phyloP scores from a whole-genome alignment of 495 filamentous ascomycete genomes.

The Halenospora varia region DNA sequence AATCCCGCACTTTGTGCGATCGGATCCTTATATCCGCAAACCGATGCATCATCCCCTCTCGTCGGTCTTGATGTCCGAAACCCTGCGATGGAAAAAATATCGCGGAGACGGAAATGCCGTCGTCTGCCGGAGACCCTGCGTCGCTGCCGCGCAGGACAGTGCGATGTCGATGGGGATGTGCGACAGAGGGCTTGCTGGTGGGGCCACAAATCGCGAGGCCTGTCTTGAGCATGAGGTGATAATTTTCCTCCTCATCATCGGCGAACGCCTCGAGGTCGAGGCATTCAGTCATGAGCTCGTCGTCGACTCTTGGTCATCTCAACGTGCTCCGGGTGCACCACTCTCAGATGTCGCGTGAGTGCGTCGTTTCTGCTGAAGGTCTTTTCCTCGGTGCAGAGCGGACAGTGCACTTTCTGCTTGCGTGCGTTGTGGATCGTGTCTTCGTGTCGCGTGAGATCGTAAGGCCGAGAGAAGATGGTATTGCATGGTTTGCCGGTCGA shows the following conservation, averaged over 20 bases:
- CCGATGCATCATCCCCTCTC: too few species aligned
- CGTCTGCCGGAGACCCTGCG: not conserved
- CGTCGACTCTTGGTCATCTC: constrained; percentile 61
- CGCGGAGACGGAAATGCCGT: not conserved
- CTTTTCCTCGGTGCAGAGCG: constrained; percentile 95
- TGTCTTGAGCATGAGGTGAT: not conserved
- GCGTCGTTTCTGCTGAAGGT: constrained; percentile 91
- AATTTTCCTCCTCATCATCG: not conserved
- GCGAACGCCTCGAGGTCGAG: not conserved
- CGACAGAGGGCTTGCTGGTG: not conserved
- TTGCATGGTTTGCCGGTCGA: constrained; percentile 96
- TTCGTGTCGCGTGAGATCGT: constrained; percentile 95
- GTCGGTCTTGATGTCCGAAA: not conserved
- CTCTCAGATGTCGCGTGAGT: constrained; percentile 86
- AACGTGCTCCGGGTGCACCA: constrained; percentile 83
- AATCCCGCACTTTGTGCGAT: too few species aligned
- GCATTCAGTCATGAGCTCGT: constrained; percentile 22
- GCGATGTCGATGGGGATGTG: too few species aligned
- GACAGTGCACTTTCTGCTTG: constrained; percentile 94
- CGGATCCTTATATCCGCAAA: not conserved
- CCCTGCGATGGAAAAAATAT: not conserved
- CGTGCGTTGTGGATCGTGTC: constrained; percentile 94
- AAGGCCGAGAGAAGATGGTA: constrained; percentile 92
- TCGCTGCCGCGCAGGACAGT: not conserved
- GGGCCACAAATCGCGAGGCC: not conserved